A percentile compares a stretch with the other conserved stretches of the same genome.
Evolutionary conservation across 495 filamentous ascomycete genomes (phyloP).

Genomic region (Sordaria brevicollis): DNA sequence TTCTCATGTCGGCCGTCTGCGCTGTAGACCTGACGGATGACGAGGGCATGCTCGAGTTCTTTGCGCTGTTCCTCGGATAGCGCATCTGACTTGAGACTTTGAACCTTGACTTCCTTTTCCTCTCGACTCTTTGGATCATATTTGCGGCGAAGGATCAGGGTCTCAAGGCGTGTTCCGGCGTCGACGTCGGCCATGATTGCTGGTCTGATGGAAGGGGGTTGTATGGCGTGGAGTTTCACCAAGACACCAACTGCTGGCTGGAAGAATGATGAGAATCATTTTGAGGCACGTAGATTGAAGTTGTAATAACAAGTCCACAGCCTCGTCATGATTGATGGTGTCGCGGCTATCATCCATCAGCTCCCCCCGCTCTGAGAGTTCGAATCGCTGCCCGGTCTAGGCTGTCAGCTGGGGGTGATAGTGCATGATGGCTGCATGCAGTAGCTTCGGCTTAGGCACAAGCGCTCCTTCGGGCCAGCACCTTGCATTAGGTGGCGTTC

Average conservation of each 20-base stretch:
- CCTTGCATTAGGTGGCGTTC: background rate
- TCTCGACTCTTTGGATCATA: constrained; percentile 1
- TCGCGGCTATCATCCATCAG: background rate
- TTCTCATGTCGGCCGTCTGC: constrained; percentile 8
- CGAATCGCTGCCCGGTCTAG: background rate
- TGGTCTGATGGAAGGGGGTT: background rate
- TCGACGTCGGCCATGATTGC: background rate
- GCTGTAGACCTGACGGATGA: constrained; percentile 19
- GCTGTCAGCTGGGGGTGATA: background rate
- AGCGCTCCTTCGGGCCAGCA: background rate
- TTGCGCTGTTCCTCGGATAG: background rate
- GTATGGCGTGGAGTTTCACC: background rate
- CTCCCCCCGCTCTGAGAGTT: background rate
- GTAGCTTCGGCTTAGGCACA: background rate
- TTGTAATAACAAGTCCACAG: background rate
- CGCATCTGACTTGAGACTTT: background rate
- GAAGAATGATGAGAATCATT: background rate
- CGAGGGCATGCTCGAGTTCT: constrained; percentile 21
- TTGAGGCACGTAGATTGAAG: background rate
- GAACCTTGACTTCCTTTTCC: background rate
- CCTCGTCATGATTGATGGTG: background rate
- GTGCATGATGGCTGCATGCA: background rate
- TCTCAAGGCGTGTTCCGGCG: background rate
- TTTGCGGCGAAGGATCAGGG: background rate
- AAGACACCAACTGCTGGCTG: background rate